A percentile compares a stretch with the other conserved stretches of the same genome.
phyloP scores from a whole-genome alignment of 305 asterid genomes.

The Fraxinus dipetala region DNA sequence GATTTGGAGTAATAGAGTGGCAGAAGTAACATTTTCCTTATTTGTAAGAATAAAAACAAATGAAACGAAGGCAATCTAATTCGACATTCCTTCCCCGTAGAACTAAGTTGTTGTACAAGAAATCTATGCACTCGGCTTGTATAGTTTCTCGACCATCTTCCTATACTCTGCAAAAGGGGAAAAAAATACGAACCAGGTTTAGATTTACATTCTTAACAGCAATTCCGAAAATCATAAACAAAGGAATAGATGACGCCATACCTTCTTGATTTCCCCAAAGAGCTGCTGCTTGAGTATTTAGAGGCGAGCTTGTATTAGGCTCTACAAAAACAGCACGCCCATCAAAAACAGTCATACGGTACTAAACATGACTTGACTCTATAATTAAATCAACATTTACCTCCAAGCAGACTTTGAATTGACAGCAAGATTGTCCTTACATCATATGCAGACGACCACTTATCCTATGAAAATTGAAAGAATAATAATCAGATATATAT shows the following conservation, averaged over 20 bases:
- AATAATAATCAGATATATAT: background rate
- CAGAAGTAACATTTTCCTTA: background rate
- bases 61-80: background rate
- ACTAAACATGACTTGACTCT: background rate
- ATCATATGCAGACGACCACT: constrained; percentile 97
- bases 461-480: constrained; percentile 41
- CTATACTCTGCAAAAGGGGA: constrained; percentile 61
- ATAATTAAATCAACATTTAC: constrained; percentile 30
- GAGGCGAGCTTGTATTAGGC: constrained; percentile 88
- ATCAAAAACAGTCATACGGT: background rate
- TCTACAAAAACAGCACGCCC: constrained; percentile 35
- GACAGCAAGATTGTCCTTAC: constrained; percentile 87
- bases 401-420: constrained; percentile 93
- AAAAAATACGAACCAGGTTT: background rate
- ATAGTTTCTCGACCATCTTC: constrained; percentile 84
- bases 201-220: background rate
- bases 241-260: constrained; percentile 9
- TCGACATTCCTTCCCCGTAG: background rate
- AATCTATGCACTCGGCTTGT: constrained; percentile 58
- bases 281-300: constrained; percentile 77
- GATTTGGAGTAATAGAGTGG: background rate
- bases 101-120: background rate
- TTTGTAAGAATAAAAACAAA: background rate
- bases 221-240: background rate
- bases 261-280: constrained; percentile 96